These are phyloP conservation scores for Elaeis oleifera DNA, from an alignment of 202 grass and related monocot species.

Conservation along the genomic window DNA sequence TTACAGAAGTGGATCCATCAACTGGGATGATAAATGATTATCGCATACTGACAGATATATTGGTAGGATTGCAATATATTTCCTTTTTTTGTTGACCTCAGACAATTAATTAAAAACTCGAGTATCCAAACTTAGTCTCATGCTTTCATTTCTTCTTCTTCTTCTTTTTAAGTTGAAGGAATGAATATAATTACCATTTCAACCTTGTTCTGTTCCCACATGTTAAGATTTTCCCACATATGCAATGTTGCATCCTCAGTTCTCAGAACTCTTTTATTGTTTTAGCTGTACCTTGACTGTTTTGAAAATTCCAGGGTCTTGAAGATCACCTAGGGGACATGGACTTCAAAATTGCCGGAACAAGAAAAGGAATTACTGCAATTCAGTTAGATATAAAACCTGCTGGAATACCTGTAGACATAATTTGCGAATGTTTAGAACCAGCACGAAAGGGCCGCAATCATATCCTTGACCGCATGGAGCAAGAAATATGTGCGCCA, in stretches of 20 bases:
- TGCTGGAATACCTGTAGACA: slow-evolving; percentile 93
- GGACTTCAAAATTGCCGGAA: slow-evolving; percentile 99
- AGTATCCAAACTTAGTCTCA: too few species aligned
- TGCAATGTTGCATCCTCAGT: too few species aligned
- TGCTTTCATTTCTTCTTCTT: too few species aligned
- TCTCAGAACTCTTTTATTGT: background rate
- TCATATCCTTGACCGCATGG: slow-evolving; percentile 91
- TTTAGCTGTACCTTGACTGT: background rate
- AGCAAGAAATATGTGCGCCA: slow-evolving; percentile 78
- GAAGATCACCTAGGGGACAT: slow-evolving; percentile 97
- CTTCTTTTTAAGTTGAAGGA: too few species aligned
- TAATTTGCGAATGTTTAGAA: slow-evolving; percentile 90
- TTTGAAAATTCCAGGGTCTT: slow-evolving; percentile 57
- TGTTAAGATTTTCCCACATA: too few species aligned
- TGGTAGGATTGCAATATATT: slow-evolving; percentile 38
- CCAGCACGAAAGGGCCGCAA: slow-evolving; percentile 64
- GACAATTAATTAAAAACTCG: too few species aligned
- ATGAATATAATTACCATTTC: too few species aligned
- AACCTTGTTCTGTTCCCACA: too few species aligned
- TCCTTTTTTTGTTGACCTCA: too few species aligned
- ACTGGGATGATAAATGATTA: slow-evolving; percentile 73
- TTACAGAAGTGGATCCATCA: slow-evolving; percentile 54
- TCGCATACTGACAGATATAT: slow-evolving; percentile 88
- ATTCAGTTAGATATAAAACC: slow-evolving; percentile 99
- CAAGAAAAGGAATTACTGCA: slow-evolving; percentile 88